phyloP scores from a whole-genome alignment of 2,329 filamentous ascomycete genomes.

The Fusarium virguliforme region DNA sequence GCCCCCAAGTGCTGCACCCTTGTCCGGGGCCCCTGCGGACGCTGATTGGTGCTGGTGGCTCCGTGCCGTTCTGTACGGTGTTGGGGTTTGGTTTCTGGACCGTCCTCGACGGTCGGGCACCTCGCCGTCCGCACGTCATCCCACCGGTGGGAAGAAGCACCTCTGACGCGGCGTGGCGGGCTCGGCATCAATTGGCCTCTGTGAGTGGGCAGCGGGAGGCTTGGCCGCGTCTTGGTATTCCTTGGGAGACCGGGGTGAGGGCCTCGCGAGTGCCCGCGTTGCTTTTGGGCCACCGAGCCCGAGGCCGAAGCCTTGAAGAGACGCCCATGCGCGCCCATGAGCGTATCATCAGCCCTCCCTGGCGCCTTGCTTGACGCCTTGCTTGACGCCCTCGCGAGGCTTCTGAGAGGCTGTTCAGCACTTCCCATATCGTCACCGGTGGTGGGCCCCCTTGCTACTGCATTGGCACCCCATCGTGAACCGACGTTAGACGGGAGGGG shows the following conservation, averaged over 20 bases:
- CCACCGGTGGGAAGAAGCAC: constrained; percentile 37
- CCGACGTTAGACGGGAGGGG: constrained; percentile 44
- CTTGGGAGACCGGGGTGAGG: constrained; percentile 41
- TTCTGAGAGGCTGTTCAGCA: constrained; percentile 33
- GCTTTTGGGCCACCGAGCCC: constrained; percentile 35
- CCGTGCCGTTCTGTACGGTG: constrained; percentile 41
- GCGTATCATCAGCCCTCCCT: constrained; percentile 33
- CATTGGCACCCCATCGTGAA: constrained; percentile 39
- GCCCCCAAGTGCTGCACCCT: constrained; percentile 16
- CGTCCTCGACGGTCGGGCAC: constrained; percentile 33
- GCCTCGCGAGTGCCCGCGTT: constrained; percentile 32
- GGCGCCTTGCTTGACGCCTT: constrained; percentile 36
- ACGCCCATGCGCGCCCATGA: constrained; percentile 32
- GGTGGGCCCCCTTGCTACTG: constrained; percentile 36
- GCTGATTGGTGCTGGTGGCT: constrained; percentile 29
- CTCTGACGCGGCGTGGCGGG: constrained; percentile 51
- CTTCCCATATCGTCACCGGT: constrained; percentile 36
- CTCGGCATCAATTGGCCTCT: constrained; percentile 45
- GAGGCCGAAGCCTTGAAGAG: constrained; percentile 42
- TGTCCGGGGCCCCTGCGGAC: not conserved
- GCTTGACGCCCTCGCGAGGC: constrained; percentile 26
- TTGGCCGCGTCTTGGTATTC: constrained; percentile 44
- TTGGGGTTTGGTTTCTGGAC: constrained; percentile 21
- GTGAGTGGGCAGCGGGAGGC: constrained; percentile 33
- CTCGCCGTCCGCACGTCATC: constrained; percentile 46